Percentiles rank a stretch among this genome's conserved stretches.
These are phyloP conservation scores for Trichoderma sp. DNA, from an alignment of 2,329 filamentous ascomycete species.

Conservation along the genomic window DNA sequence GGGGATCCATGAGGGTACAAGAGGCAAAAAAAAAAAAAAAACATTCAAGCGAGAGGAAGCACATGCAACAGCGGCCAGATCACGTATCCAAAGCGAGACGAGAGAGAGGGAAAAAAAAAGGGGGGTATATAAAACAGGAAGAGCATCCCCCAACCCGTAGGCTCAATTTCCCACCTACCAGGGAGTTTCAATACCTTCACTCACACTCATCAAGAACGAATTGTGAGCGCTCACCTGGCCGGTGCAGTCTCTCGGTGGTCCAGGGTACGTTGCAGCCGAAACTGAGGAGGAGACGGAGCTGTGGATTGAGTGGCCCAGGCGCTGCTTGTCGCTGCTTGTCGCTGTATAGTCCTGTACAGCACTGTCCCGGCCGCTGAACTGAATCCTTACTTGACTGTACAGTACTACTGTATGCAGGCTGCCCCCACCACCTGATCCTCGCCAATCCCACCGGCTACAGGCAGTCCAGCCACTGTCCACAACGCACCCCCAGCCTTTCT, in stretches of 20 bases:
- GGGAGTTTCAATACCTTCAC: neutral
- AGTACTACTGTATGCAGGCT: neutral
- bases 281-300: neutral
- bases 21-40: too few species aligned
- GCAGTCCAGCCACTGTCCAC: conserved; percentile 18
- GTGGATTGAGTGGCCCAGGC: conserved; percentile 7
- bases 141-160: neutral
- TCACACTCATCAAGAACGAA: neutral
- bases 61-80: neutral
- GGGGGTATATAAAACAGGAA: conserved; percentile 12
- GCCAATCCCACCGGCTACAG: conserved; percentile 1
- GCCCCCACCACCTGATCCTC: conserved; percentile 8
- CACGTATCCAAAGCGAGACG: neutral
- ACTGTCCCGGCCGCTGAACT: too few species aligned
- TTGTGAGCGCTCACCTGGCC: neutral
- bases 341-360: too few species aligned
- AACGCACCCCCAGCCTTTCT: conserved; percentile 20
- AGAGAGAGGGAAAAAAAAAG: neutral
- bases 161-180: neutral
- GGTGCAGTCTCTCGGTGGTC: neutral
- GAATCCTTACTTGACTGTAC: too few species aligned
- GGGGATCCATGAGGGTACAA: conserved; percentile 3
- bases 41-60: neutral
- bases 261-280: conserved; percentile 8
- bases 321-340: neutral